phyloP scores from a whole-genome alignment of 176 grass and related monocot species.

The Ensete ventricosum region DNA sequence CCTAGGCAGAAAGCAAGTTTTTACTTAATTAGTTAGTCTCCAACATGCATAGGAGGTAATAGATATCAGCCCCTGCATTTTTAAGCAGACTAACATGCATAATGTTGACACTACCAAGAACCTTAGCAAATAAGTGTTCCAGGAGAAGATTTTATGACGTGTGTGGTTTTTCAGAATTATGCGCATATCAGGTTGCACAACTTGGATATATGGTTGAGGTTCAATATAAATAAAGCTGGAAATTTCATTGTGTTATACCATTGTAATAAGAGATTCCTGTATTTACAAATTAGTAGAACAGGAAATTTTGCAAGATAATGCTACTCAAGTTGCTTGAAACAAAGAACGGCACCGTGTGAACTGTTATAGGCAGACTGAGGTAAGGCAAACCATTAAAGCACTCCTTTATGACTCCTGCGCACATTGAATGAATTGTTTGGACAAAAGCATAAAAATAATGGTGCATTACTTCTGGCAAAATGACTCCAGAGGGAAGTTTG shows the following conservation, averaged over 20 bases:
- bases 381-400: background rate
- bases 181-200: background rate
- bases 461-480: background rate
- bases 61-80: background rate
- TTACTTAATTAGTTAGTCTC: background rate
- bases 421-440: background rate
- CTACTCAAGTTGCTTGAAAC: background rate
- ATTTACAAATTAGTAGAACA: background rate
- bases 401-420: too few species aligned
- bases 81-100: background rate
- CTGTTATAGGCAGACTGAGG: background rate
- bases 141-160: background rate
- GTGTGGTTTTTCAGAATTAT: background rate
- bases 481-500: background rate
- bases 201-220: background rate
- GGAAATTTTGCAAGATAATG: background rate
- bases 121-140: background rate
- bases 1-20: background rate
- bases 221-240: background rate
- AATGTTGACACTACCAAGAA: background rate
- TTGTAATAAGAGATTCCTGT: background rate
- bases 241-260: background rate
- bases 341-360: background rate
- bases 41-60: background rate
- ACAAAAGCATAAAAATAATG: background rate